Conservation (phyloP, 257 asterid species). For the Solanum medicagineum region DNA sequence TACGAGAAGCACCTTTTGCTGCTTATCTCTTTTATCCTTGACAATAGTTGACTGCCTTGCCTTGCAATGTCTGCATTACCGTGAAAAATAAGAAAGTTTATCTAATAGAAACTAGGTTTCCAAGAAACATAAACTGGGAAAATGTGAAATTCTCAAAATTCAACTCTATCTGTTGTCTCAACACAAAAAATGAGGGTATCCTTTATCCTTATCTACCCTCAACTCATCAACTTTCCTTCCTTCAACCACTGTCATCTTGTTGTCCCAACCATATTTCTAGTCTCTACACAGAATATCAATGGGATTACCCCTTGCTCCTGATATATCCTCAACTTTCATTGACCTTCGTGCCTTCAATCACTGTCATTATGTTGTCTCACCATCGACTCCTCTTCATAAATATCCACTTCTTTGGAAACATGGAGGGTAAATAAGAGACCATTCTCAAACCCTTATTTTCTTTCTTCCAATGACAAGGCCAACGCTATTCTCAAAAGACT, state of each 20-base stretch:
- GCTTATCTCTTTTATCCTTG: conserved; percentile 92
- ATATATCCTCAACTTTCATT: background rate
- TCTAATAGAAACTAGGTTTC: background rate
- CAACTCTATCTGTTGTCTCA: background rate
- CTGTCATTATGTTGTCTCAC: background rate
- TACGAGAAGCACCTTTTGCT: conserved; percentile 54
- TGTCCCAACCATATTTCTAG: background rate
- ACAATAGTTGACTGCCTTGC: conserved; percentile 74
- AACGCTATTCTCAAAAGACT: background rate
- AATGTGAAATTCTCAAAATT: background rate
- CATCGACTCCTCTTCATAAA: background rate
- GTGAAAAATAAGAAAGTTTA: background rate
- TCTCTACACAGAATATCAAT: background rate
- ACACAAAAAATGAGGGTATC: background rate
- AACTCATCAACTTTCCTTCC: background rate
- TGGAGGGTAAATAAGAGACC: background rate
- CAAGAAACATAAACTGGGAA: background rate
- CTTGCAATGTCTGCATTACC: conserved; percentile 69
- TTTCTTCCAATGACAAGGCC: background rate
- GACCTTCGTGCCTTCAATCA: background rate
- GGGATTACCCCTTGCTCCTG: background rate
- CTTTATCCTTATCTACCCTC: background rate
- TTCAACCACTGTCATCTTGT: background rate
- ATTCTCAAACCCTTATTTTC: background rate
- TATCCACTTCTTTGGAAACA: background rate